Percentiles rank a stretch among this genome's conserved stretches.
Evolutionary conservation across 2,329 filamentous ascomycete genomes (phyloP).

Genomic region (Westerdykella sp.): DNA sequence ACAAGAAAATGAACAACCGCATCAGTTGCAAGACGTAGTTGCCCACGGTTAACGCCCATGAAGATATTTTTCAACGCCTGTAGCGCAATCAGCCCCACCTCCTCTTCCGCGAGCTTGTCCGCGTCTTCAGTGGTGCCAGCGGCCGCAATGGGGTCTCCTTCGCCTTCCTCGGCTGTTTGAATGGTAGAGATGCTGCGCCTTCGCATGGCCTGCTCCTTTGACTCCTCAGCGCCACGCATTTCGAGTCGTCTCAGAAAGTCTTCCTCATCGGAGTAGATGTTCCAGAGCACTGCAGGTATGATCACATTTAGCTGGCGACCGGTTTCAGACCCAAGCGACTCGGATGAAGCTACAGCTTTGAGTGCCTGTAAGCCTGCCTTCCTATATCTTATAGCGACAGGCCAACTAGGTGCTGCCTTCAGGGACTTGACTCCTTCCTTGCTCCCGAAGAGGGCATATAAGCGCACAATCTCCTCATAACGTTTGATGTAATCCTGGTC

Average conservation of each 20-base stretch:
- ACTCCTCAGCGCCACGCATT: constrained; percentile 59
- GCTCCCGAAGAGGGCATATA: constrained; percentile 75
- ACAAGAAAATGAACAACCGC: constrained; percentile 69
- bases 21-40: constrained; percentile 70
- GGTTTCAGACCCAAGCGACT: constrained; percentile 68
- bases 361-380: constrained; percentile 60
- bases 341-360: constrained; percentile 72
- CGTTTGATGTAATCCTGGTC: constrained; percentile 77
- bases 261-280: constrained; percentile 70
- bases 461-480: constrained; percentile 73
- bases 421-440: constrained; percentile 45
- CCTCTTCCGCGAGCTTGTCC: constrained; percentile 83
- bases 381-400: constrained; percentile 62
- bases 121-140: constrained; percentile 78
- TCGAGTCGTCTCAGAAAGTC: constrained; percentile 64
- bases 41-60: constrained; percentile 69
- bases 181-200: constrained; percentile 77
- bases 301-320: constrained; percentile 71
- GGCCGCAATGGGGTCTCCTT: constrained; percentile 60
- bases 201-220: constrained; percentile 57
- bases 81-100: constrained; percentile 76
- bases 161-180: constrained; percentile 62
- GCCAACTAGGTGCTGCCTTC: constrained; percentile 54
- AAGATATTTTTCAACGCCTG: constrained; percentile 85
- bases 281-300: constrained; percentile 79